phyloP scores from a whole-genome alignment of 148 eudicot species.

The Persicaria tinctoria region DNA sequence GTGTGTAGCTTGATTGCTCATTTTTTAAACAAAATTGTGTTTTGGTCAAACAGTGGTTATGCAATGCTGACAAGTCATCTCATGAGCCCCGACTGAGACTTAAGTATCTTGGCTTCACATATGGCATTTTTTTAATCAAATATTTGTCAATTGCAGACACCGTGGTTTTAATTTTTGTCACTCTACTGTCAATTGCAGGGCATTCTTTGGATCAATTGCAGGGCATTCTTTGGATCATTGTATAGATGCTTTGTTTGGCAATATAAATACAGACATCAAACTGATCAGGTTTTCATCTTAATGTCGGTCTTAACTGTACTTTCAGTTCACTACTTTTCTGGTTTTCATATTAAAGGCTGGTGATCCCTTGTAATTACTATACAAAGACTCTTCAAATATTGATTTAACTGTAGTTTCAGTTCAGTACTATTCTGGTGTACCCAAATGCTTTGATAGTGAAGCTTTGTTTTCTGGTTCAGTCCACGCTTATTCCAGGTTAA shows the following conservation, averaged over 20 bases:
- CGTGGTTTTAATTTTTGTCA: neutral
- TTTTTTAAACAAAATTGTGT: neutral
- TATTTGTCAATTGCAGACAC: neutral
- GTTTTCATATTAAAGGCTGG: too few relatives aligned
- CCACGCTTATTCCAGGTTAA: too few relatives aligned
- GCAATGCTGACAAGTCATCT: too few relatives aligned
- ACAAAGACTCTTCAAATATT: neutral
- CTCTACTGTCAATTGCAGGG: slow-evolving; percentile 38
- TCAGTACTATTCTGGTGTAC: neutral
- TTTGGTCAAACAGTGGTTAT: too few relatives aligned
- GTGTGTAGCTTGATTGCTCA: neutral
- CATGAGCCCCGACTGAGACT: too few relatives aligned
- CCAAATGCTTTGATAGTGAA: too few relatives aligned
- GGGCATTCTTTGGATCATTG: slow-evolving; percentile 72
- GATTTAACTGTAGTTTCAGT: neutral
- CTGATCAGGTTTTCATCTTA: neutral
- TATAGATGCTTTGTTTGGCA: slow-evolving; percentile 36
- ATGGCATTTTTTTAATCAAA: neutral
- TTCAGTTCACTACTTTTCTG: too few relatives aligned
- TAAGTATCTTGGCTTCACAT: too few relatives aligned
- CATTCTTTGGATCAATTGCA: slow-evolving; percentile 58
- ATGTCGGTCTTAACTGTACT: neutral
- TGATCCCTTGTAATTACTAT: slow-evolving; percentile 4
- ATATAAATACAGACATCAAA: neutral
- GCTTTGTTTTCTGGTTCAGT: too few relatives aligned